Evolutionary conservation across 352 stramenopile genomes (phyloP).

Genomic region (Hyphochytrium catenoides): DNA sequence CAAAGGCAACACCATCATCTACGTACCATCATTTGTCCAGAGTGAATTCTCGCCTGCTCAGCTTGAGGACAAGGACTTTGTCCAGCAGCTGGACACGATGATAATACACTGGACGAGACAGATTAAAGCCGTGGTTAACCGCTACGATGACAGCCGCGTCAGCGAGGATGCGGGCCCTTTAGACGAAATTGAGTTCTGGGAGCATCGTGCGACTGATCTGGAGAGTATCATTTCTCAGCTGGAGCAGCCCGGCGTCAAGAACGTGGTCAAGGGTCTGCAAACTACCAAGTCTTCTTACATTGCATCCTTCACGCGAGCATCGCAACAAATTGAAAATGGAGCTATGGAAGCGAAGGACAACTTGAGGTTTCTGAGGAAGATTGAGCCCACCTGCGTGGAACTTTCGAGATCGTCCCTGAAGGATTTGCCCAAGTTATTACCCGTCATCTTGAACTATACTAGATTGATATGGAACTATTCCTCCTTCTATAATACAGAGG

Average conservation of each 20-base stretch:
- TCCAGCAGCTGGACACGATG: constrained; percentile 83
- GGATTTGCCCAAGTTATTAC: constrained; percentile 68
- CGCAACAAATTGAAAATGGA: constrained; percentile 72
- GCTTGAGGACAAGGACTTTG: constrained; percentile 75
- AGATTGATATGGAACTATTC: constrained; percentile 80
- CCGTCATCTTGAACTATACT: constrained; percentile 74
- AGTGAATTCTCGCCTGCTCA: constrained; percentile 31
- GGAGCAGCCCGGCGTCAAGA: constrained; percentile 60
- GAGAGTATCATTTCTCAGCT: constrained; percentile 79
- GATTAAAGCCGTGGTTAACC: constrained; percentile 91
- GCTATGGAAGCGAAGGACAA: constrained; percentile 80
- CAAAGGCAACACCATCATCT: constrained; percentile 77
- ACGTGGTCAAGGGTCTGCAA: constrained; percentile 57
- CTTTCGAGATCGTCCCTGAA: constrained; percentile 49
- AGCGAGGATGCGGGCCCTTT: constrained; percentile 67
- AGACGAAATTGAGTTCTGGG: constrained; percentile 89
- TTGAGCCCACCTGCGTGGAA: constrained; percentile 66
- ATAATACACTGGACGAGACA: constrained; percentile 91
- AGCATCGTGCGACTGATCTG: constrained; percentile 67
- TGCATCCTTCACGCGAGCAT: constrained; percentile 69
- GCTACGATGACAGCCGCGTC: constrained; percentile 73
- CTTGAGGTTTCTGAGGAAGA: constrained; percentile 72
- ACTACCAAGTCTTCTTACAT: constrained; percentile 78
- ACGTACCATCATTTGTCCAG: constrained; percentile 55
- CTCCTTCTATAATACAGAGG: constrained; percentile 78